These are phyloP conservation scores for Acarospora socialis DNA, from an alignment of 2,329 filamentous ascomycete genomes.

Conservation along the genomic window DNA sequence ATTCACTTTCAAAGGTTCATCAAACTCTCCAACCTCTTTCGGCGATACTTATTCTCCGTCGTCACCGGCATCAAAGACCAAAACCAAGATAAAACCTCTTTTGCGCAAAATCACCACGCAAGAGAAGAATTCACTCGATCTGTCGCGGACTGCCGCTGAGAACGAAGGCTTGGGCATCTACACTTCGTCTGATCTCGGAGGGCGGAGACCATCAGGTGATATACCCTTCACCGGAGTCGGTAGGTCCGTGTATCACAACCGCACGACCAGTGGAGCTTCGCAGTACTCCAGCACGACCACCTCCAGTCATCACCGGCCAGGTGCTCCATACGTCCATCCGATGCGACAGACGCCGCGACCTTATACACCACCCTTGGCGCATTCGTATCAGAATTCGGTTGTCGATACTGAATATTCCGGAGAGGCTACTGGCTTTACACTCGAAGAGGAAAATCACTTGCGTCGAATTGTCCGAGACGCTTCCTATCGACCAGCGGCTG, in stretches of 20 bases:
- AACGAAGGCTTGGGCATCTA: conserved; percentile 44
- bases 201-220: conserved; percentile 25
- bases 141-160: conserved; percentile 40
- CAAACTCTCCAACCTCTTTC: conserved; percentile 1
- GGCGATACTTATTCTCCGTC: conserved; percentile 8
- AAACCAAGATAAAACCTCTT: conserved; percentile 40
- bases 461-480: conserved; percentile 22
- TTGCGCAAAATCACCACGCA: conserved; percentile 38
- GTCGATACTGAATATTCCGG: conserved; percentile 30
- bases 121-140: conserved; percentile 37
- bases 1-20: conserved; percentile 4
- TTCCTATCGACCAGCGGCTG: conserved; percentile 19
- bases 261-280: conserved; percentile 41
- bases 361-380: conserved; percentile 38
- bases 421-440: conserved; percentile 30
- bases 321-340: conserved; percentile 38
- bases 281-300: conserved; percentile 34
- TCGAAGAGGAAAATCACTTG: conserved; percentile 30
- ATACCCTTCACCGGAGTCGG: conserved; percentile 29
- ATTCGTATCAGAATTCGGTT: conserved; percentile 36
- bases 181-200: conserved; percentile 27
- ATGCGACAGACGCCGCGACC: conserved; percentile 41
- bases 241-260: conserved; percentile 31
- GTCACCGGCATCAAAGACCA: conserved; percentile 15
- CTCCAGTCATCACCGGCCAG: conserved; percentile 34